Conservation (phyloP, 805 yeast species). For the Priceomyces haplophilus region DNA sequence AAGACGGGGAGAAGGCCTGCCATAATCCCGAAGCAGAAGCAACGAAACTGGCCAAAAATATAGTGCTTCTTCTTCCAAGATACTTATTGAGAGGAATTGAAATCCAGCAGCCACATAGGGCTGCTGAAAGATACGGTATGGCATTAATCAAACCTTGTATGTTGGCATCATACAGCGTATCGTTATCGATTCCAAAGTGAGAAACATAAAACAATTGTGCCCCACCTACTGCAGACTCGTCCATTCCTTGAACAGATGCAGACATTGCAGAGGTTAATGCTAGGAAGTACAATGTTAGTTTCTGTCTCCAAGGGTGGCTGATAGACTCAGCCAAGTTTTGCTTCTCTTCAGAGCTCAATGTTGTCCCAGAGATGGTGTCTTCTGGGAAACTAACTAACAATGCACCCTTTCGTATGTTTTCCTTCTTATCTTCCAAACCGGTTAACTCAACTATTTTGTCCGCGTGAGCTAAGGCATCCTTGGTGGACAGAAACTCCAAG, state of each 20-base stretch:
- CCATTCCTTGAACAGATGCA: constrained; percentile 11
- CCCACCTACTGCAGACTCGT: constrained; percentile 18
- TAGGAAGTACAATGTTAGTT: not conserved
- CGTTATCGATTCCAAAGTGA: constrained; percentile 1
- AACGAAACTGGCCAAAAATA: constrained; percentile 10
- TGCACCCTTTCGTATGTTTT: constrained; percentile 1
- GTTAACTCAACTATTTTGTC: not conserved
- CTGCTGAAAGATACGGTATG: constrained; percentile 9
- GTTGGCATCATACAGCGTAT: constrained; percentile 7
- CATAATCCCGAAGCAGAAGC: constrained; percentile 11
- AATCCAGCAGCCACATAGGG: constrained; percentile 9
- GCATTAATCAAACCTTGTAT: constrained; percentile 13
- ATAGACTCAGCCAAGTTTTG: not conserved
- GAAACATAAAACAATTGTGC: constrained; percentile 12
- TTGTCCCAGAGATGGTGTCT: not conserved
- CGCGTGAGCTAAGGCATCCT: constrained; percentile 2
- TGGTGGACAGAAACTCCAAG: not conserved
- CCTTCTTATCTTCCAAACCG: not conserved
- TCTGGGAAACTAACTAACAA: constrained; percentile 3
- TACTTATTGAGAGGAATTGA: constrained; percentile 8
- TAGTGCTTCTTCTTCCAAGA: constrained; percentile 11
- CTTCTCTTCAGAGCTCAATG: not conserved
- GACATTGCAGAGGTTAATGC: constrained; percentile 4
- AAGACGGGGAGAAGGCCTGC: constrained; percentile 13
- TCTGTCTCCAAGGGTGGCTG: constrained; percentile 5